Evolutionary conservation across 2,329 filamentous ascomycete species (phyloP).

Genomic region (Paraphoma chrysanthemicola): DNA sequence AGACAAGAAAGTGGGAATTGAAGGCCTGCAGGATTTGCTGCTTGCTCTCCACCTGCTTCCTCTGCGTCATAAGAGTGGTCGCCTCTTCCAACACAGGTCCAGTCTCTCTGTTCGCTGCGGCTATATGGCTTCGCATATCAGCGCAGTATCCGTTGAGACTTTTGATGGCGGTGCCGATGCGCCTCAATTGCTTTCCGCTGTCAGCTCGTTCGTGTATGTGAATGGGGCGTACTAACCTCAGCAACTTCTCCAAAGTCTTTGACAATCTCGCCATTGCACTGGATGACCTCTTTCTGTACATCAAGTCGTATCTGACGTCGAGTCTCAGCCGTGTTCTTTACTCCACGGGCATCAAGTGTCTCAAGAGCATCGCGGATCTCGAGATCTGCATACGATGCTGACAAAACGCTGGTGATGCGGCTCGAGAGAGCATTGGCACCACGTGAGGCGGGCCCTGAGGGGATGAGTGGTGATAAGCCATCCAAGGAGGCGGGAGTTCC

Average conservation of each 20-base stretch:
- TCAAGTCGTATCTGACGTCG: constrained; percentile 81
- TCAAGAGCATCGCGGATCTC: constrained; percentile 87
- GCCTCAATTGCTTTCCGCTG: constrained; percentile 74
- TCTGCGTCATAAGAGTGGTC: constrained; percentile 73
- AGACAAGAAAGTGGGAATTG: constrained; percentile 81
- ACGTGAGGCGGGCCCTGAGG: constrained; percentile 32
- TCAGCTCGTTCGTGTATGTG: constrained; percentile 28
- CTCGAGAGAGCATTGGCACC: constrained; percentile 73
- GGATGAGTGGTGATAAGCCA: constrained; percentile 35
- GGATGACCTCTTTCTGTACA: constrained; percentile 89
- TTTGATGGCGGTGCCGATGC: constrained; percentile 79
- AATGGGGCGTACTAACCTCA: constrained; percentile 63
- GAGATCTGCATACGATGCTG: constrained; percentile 88
- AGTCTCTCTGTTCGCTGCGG: constrained; percentile 76
- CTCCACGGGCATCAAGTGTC: constrained; percentile 74
- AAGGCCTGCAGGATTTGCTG: constrained; percentile 80
- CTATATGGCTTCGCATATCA: constrained; percentile 80
- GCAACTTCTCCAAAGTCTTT: constrained; percentile 88
- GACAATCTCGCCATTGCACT: constrained; percentile 89
- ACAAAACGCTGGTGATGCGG: constrained; percentile 84
- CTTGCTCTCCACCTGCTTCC: constrained; percentile 77
- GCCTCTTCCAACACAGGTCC: constrained; percentile 79
- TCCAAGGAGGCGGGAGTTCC: constrained; percentile 32
- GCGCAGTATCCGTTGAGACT: constrained; percentile 81
- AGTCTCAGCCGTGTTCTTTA: constrained; percentile 78